phyloP scores from a whole-genome alignment of 345 rosid genomes.

The Pugionium dolabratum region DNA sequence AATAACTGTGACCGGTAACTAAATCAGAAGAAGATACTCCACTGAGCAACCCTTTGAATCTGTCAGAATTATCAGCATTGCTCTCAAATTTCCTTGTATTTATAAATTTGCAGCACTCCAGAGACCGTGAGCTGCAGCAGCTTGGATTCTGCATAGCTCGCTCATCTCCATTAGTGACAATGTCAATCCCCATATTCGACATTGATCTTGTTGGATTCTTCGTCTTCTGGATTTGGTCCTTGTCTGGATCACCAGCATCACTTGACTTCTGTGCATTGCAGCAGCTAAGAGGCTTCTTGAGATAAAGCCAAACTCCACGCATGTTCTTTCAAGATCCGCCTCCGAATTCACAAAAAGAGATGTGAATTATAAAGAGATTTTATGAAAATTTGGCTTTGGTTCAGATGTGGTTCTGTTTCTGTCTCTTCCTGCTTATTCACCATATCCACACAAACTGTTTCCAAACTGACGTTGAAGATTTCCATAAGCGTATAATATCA shows the following conservation, averaged over 20 bases:
- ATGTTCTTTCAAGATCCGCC: conserved; percentile 35
- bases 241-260: conserved; percentile 39
- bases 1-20: conserved; percentile 2
- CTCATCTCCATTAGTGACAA: conserved; percentile 38
- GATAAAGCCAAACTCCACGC: conserved; percentile 49
- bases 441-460: conserved; percentile 32
- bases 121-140: conserved; percentile 52
- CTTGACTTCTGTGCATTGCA: conserved; percentile 39
- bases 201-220: conserved; percentile 41
- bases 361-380: conserved; percentile 10
- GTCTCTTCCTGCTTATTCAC: conserved; percentile 18
- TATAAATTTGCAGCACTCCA: conserved; percentile 45
- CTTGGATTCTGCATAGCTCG: conserved; percentile 40
- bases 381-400: conserved; percentile 16
- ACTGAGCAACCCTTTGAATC: conserved; percentile 10
- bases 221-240: conserved; percentile 19
- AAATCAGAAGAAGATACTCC: conserved; percentile 34
- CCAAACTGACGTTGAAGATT: conserved; percentile 26
- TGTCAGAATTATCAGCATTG: conserved; percentile 35
- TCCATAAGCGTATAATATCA: conserved; percentile 32
- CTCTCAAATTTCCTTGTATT: conserved; percentile 41
- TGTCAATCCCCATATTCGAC: conserved; percentile 45
- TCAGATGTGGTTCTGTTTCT: conserved; percentile 22
- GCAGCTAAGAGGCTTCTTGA: conserved; percentile 55
- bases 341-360: conserved; percentile 20